Conservation (phyloP, 1,284 basidiomycete species). For the Ustilago hordei region DNA sequence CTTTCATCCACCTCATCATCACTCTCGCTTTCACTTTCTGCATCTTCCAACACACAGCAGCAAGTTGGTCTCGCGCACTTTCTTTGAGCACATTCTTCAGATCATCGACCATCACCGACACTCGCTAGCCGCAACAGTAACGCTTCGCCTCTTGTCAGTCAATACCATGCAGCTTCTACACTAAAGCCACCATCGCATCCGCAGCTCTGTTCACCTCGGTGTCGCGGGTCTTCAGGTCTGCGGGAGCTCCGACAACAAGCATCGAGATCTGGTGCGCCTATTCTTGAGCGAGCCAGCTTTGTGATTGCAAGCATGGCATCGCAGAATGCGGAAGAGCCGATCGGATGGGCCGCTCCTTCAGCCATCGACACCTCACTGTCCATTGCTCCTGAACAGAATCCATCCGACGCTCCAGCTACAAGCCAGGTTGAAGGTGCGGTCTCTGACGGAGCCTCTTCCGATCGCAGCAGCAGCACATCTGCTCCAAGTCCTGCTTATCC, state of each 20-base stretch:
- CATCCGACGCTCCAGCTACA: neutral
- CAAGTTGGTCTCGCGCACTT: neutral
- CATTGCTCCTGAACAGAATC: neutral
- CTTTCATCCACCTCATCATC: neutral
- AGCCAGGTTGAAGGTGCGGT: neutral
- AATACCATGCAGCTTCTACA: conserved; percentile 22
- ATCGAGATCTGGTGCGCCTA: neutral
- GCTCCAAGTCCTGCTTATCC: conserved; percentile 19
- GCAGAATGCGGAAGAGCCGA: neutral
- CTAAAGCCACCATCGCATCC: neutral
- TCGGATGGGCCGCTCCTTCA: neutral
- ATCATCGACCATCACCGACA: neutral
- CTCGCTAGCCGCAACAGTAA: neutral
- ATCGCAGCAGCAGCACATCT: conserved; percentile 12
- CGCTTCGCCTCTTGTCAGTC: neutral
- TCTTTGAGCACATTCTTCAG: neutral
- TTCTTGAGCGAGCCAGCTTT: neutral
- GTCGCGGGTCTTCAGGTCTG: neutral
- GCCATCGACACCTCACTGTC: neutral
- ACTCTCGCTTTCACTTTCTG: neutral
- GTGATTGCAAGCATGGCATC: conserved; percentile 17
- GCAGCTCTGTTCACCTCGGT: conserved; percentile 13
- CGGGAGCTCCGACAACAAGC: neutral
- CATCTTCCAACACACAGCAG: neutral
- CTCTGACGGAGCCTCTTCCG: neutral